Base-by-base conservation (phyloP, 352 stramenopile genomes). In the Halophytophthora batemanensis region DNA sequence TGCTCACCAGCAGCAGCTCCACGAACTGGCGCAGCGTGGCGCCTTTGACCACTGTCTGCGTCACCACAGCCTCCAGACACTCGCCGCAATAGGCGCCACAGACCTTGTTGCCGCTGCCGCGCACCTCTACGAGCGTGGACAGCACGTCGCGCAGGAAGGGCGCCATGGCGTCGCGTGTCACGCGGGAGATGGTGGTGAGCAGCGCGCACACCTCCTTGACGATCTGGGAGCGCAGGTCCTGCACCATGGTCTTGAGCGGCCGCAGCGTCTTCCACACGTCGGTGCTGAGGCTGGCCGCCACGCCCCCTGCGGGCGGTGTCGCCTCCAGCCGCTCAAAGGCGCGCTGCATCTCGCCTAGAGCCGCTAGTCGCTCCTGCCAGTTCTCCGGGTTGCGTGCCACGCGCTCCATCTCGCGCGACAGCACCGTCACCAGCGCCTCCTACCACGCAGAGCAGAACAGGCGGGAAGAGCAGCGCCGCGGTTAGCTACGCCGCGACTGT, bases 151-250 rank as follows among this genome's bases (percentile, higher is more conserved):
- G 74, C 35, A 89, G 56, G 40, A 90, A 86, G 45, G 77, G 77
- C 22, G 77, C 81, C 81, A 93, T 91, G 35, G 77, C 71, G 61
- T 92, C 83, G 21, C 70, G 54, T n/a, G 81, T 87, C n/a, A 72
- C 69, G 22, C 53, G 66, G 29, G 81, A 82, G 18, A 93, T 77
- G 47, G 62, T 69, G 18, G 71, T 68, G 12, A 93, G 66, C 48
- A 88, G 45, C 2, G 53, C 48, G 45, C 83, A 93, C 14, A 88
- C 81, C 42, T 91, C 83, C 54, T 93, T 93, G 53, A 93, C 83
- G 51, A 93, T 89, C 59, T 93, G 83, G 17, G 83, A 93, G 29
- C 83, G 74, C 47, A 93, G 53, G 45, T 93, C 83, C 50, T 88
- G 76, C 45, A 93, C 64, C 64, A 90, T 78, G 19, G 37, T 36